Conservation (phyloP, 2,329 filamentous ascomycete genomes). For the Pseudocercospora eumusae region DNA sequence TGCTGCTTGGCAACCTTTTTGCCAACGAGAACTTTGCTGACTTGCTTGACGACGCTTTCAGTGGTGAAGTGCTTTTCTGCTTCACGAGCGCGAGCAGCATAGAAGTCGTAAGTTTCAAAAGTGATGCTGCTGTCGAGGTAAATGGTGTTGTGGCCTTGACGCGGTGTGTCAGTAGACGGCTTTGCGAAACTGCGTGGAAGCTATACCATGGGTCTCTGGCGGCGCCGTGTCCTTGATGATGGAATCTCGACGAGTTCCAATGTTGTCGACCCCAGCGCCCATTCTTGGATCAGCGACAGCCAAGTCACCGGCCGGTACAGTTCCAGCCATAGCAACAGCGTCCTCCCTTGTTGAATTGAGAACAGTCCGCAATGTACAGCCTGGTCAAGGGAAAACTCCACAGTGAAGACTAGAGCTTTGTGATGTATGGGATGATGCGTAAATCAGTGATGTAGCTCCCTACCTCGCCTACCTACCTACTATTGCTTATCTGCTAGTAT, state of each 20-base stretch:
- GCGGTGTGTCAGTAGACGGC: neutral
- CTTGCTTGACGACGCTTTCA: slow-evolving; percentile 12
- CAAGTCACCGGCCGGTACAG: neutral
- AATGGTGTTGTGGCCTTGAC: slow-evolving; percentile 17
- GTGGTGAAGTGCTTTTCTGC: slow-evolving; percentile 18
- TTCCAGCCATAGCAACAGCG: neutral
- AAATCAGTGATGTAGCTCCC: neutral
- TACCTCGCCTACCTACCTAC: neutral
- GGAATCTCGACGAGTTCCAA: slow-evolving; percentile 3
- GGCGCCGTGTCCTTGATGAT: neutral
- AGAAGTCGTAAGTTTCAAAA: slow-evolving; percentile 24
- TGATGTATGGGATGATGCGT: neutral
- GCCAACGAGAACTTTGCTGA: slow-evolving; percentile 8
- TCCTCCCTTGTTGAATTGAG: neutral
- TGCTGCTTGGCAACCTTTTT: slow-evolving; percentile 12
- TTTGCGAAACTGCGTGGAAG: neutral
- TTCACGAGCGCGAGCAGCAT: slow-evolving; percentile 22
- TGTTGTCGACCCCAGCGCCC: neutral
- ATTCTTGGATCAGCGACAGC: neutral
- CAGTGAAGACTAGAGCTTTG: neutral
- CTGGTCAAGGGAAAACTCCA: neutral
- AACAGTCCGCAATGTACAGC: neutral
- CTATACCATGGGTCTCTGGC: neutral
- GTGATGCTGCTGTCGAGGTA: slow-evolving; percentile 21
- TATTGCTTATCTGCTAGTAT: neutral